Evolutionary conservation across 306 rosid species (phyloP).

Genomic region (Calophaca sinica): DNA sequence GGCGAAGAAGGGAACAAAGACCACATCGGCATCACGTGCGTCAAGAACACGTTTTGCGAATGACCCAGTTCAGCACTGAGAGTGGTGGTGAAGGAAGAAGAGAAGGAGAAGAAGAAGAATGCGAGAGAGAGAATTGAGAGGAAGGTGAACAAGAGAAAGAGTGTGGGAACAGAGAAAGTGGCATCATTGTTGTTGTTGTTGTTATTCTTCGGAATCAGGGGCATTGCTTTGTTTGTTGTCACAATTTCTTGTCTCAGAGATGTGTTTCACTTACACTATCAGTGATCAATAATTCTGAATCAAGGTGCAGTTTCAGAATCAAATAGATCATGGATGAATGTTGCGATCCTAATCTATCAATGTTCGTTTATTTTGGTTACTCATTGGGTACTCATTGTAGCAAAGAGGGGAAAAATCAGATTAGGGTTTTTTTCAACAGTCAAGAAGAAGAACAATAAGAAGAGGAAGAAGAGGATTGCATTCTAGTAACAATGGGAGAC

Average conservation of each 20-base stretch:
- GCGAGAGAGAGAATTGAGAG: constrained; percentile 63
- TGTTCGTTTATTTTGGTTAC: too few species aligned
- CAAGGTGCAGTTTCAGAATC: neutral
- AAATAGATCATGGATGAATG: neutral
- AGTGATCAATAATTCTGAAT: neutral
- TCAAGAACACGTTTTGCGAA: constrained; percentile 65
- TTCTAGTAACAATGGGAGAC: too few species aligned
- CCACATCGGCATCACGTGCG: constrained; percentile 64
- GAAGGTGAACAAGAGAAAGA: constrained; percentile 60
- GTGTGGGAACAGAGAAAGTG: constrained; percentile 54
- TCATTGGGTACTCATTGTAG: too few species aligned
- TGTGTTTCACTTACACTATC: neutral
- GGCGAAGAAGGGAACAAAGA: constrained; percentile 88
- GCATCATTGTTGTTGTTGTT: too few species aligned
- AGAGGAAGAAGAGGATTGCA: too few species aligned
- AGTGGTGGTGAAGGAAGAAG: constrained; percentile 27
- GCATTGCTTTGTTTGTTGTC: constrained; percentile 47
- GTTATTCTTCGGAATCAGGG: constrained; percentile 37
- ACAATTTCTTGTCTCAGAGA: too few species aligned
- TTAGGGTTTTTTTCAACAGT: too few species aligned
- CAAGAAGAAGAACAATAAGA: too few species aligned
- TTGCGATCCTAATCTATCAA: neutral
- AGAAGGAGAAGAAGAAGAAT: constrained; percentile 4
- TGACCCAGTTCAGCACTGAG: constrained; percentile 55
- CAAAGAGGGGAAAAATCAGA: too few species aligned